phyloP scores from a whole-genome alignment of 257 asterid species.

The Solanum etuberosum region DNA sequence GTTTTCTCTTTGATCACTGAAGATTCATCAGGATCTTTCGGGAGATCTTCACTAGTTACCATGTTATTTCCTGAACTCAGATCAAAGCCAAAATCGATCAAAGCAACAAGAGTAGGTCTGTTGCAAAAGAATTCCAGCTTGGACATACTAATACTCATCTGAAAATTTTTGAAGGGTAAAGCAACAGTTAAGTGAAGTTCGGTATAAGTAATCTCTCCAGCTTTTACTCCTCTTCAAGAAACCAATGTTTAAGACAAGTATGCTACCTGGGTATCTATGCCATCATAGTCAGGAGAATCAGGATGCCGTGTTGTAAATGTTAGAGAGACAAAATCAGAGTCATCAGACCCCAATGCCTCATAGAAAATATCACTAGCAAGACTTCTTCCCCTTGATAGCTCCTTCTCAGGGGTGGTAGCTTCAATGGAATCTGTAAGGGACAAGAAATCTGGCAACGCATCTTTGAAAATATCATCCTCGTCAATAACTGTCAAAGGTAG shows the following conservation, averaged over 20 bases:
- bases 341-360: constrained; percentile 80
- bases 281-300: constrained; percentile 78
- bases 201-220: not conserved
- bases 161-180: constrained; percentile 13
- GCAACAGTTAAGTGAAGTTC: constrained; percentile 14
- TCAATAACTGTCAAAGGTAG: constrained; percentile 25
- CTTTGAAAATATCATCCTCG: constrained; percentile 81
- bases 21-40: constrained; percentile 28
- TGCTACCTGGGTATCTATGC: constrained; percentile 89
- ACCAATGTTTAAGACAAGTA: not conserved
- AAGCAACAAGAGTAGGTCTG: constrained; percentile 94
- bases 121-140: constrained; percentile 92
- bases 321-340: constrained; percentile 89
- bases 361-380: constrained; percentile 57
- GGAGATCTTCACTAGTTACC: constrained; percentile 10
- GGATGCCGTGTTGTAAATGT: constrained; percentile 56
- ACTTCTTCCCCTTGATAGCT: constrained; percentile 27
- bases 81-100: constrained; percentile 73
- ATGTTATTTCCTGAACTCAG: constrained; percentile 41
- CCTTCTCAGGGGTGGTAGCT: constrained; percentile 44
- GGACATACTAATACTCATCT: constrained; percentile 97
- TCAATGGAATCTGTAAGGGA: constrained; percentile 62
- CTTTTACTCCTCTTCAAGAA: constrained; percentile 6
- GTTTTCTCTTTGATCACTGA: constrained; percentile 40
- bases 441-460: constrained; percentile 80